Percentiles rank a stretch among this genome's conserved stretches.
These are phyloP conservation scores for Venturia carpophila DNA, from an alignment of 2,329 filamentous ascomycete genomes.

Conservation along the genomic window DNA sequence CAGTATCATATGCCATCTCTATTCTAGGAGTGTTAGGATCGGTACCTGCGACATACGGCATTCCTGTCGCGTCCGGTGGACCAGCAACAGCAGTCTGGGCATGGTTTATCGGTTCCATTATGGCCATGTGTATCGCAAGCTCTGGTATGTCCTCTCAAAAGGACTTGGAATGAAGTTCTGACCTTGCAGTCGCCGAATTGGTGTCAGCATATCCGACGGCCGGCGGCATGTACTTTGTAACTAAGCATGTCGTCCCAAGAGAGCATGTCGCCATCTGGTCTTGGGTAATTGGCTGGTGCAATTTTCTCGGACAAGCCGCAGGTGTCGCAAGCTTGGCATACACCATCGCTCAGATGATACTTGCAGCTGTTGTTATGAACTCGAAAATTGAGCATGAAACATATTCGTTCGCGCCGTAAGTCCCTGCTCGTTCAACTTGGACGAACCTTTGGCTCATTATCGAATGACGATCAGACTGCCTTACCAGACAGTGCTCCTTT, in stretches of 20 bases:
- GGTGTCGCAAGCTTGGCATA: constrained; percentile 57
- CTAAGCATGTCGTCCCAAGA: constrained; percentile 55
- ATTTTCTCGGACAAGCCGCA: constrained; percentile 56
- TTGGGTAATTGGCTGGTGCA: constrained; percentile 62
- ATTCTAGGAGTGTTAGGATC: constrained; percentile 58
- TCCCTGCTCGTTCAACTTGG: constrained; percentile 1
- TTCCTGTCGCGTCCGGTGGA: constrained; percentile 51
- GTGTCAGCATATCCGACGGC: constrained; percentile 60
- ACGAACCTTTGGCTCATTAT: neutral
- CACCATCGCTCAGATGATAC: constrained; percentile 56
- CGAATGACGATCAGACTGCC: constrained; percentile 40
- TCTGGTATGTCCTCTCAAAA: constrained; percentile 38
- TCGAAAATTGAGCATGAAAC: constrained; percentile 43
- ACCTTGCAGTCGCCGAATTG: constrained; percentile 49
- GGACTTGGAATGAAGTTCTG: constrained; percentile 14
- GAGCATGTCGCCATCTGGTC: constrained; percentile 55
- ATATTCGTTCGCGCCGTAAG: constrained; percentile 52
- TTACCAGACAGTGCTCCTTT: constrained; percentile 50
- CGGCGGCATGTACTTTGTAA: constrained; percentile 62
- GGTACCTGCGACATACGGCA: constrained; percentile 55
- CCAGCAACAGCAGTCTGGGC: constrained; percentile 59
- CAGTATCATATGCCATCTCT: constrained; percentile 58
- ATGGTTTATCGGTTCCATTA: constrained; percentile 56
- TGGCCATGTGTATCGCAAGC: constrained; percentile 57
- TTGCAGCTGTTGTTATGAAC: constrained; percentile 55